These are phyloP conservation scores for Globisporangium mamillatum DNA, from an alignment of 352 stramenopile genomes.

Conservation along the genomic window DNA sequence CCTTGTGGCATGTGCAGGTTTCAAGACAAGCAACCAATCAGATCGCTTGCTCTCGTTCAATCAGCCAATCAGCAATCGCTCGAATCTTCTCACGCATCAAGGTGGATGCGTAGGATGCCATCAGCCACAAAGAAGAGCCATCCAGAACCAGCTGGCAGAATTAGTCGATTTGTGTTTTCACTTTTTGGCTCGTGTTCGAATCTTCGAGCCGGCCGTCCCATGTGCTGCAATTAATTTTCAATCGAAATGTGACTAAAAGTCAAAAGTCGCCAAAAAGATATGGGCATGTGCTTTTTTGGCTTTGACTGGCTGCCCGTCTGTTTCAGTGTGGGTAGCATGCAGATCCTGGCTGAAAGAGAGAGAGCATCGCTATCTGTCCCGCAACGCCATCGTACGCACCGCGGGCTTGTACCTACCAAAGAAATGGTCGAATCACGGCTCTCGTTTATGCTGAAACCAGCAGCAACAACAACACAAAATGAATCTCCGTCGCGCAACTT, in stretches of 20 bases:
- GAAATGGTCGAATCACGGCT: not conserved
- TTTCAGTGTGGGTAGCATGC: too few species aligned
- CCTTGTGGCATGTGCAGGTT: not conserved
- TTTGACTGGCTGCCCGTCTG: not conserved
- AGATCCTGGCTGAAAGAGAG: not conserved
- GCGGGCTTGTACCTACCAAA: not conserved
- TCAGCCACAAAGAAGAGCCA: not conserved
- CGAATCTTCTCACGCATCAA: not conserved
- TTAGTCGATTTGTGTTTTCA: conserved; percentile 9
- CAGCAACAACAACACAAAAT: not conserved
- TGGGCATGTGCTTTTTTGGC: not conserved
- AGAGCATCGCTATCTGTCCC: not conserved
- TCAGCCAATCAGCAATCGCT: not conserved
- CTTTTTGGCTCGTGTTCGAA: not conserved
- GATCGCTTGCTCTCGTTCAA: too few species aligned
- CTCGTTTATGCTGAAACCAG: not conserved
- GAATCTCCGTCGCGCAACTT: not conserved
- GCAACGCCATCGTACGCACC: not conserved
- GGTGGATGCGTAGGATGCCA: not conserved
- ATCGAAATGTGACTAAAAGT: not conserved
- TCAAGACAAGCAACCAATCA: conserved; percentile 2
- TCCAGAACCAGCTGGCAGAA: not conserved
- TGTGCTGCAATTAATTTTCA: not conserved
- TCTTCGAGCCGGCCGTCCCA: not conserved
- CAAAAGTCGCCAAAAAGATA: not conserved